Percentiles rank a stretch among this genome's conserved stretches.
These are phyloP conservation scores for Saccharomycopsis synnaedendra DNA, from an alignment of 805 yeast genomes.

Conservation along the genomic window DNA sequence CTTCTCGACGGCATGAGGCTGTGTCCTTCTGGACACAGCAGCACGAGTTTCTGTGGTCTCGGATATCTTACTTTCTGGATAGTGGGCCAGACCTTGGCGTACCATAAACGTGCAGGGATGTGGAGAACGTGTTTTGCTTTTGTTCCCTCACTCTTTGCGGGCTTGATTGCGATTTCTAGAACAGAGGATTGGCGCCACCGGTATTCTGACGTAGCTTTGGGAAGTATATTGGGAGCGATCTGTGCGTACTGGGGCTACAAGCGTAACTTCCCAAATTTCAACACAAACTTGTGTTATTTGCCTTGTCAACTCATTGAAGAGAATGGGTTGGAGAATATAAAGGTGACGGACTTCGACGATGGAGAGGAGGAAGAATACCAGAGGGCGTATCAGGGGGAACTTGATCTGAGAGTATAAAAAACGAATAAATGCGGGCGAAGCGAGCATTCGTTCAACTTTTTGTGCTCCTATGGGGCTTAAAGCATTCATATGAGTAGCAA, in stretches of 20 bases:
- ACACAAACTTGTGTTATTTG: conserved; percentile 17
- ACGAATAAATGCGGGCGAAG: no score
- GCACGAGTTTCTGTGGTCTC: conserved; percentile 58
- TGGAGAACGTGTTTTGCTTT: conserved; percentile 50
- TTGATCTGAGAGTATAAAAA: no score
- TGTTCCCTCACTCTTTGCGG: conserved; percentile 56
- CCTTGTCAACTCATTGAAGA: conserved; percentile 13
- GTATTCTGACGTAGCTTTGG: conserved; percentile 74
- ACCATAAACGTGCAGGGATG: conserved; percentile 39
- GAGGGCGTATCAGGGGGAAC: no score
- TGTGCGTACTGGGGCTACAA: conserved; percentile 38
- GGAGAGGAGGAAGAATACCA: background rate
- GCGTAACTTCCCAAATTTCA: conserved; percentile 29
- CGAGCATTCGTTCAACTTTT: no score
- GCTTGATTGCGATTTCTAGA: conserved; percentile 70
- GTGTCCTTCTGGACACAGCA: conserved; percentile 76
- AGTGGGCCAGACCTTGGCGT: conserved; percentile 50
- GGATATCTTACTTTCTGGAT: conserved; percentile 58
- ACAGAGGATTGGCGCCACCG: conserved; percentile 93
- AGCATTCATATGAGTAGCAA: no score
- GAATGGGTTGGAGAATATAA: conserved; percentile 5
- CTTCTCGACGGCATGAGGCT: conserved; percentile 64
- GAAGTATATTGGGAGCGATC: conserved; percentile 52
- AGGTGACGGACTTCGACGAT: conserved; percentile 7
- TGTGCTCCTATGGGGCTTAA: no score